Base-by-base conservation (phyloP, 306 rosid species). In the apple (Malus domestica) region DNA sequence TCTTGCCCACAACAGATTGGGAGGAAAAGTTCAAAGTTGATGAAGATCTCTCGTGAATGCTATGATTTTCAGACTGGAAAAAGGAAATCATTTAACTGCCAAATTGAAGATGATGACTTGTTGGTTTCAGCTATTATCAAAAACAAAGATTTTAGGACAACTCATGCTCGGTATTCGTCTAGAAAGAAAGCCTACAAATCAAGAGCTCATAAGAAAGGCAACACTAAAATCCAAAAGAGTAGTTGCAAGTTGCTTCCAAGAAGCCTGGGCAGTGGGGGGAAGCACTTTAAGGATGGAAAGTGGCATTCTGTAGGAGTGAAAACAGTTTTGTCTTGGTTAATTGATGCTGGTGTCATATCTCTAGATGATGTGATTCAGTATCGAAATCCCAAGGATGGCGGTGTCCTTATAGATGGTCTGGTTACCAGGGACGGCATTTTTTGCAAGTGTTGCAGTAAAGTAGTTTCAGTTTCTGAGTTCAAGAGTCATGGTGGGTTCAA, bases 301-400 rank as follows among this genome's bases (percentile, higher is more conserved):
- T 88, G 85, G 93, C 76, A 71, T 81, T 80, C 80, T 72, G 70
- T 83, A 12, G 96, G 93, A 63, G 79, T 78, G 71, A 87, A 92
- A 88, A 92, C 98, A 59, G 88, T 96, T 33, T 71, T 96, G 81
- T 92, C 91, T 30, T 96, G 98, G 99, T 80, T 96, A 90, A 87
- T 96, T 79, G 92, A 87, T 70, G 83, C 89, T 76, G 93, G 88
- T 62, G 89, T 86, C 59, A 45, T 96, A 79, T 89, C 88, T 72
- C 76, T 85, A 49, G 89, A 88, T 81, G 93, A 92, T 68, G 85
- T 89, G 46, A 88, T 96, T 83, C 96, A 88, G 77, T 96, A 88
- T 83, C 89, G 91, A 71, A 87, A 83, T 80, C 83, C 89, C 12
- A 86, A 86, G 79, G 93, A 89, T 83, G 83, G 74, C 64, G 72